Percentiles rank a stretch among this genome's conserved stretches.
phyloP scores from a whole-genome alignment of 495 filamentous ascomycete genomes.

The Talaromyces borbonicus region DNA sequence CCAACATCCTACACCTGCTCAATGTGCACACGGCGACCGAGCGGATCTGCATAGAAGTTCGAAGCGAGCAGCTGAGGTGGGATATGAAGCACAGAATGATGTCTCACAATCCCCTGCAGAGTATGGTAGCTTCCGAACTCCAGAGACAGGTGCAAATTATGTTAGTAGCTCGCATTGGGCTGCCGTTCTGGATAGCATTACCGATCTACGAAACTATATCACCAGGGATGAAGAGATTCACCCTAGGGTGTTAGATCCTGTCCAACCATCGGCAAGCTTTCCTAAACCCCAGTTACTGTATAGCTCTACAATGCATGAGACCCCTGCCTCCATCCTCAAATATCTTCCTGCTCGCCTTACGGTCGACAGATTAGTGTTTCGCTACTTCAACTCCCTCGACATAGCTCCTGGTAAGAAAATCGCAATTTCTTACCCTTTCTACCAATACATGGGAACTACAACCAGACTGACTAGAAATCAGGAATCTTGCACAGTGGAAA shows the following conservation, averaged over 20 bases:
- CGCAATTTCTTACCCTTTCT: constrained; percentile 1
- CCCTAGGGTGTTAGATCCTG: no score
- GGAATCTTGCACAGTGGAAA: constrained; percentile 1
- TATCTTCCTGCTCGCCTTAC: constrained; percentile 18
- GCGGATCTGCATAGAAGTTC: no score
- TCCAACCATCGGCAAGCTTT: constrained; percentile 8
- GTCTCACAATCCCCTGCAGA: constrained; percentile 14
- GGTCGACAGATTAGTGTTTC: constrained; percentile 16
- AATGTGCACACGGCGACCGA: no score
- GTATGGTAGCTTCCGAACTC: constrained; percentile 15
- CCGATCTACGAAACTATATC: constrained; percentile 11
- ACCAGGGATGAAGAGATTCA: no score
- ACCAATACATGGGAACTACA: no score
- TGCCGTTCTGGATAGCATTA: constrained; percentile 9
- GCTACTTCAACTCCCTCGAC: not conserved
- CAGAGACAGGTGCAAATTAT: constrained; percentile 15
- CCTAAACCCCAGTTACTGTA: constrained; percentile 21
- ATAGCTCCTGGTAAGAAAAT: not conserved
- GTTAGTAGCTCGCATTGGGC: constrained; percentile 9
- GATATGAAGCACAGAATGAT: no score
- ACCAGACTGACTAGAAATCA: not conserved
- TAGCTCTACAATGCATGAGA: constrained; percentile 16
- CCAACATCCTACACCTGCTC: no score
- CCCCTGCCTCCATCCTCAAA: constrained; percentile 19
- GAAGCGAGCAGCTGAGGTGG: no score